Conservation (phyloP, 257 asterid species). For the Buddleja alternifolia region DNA sequence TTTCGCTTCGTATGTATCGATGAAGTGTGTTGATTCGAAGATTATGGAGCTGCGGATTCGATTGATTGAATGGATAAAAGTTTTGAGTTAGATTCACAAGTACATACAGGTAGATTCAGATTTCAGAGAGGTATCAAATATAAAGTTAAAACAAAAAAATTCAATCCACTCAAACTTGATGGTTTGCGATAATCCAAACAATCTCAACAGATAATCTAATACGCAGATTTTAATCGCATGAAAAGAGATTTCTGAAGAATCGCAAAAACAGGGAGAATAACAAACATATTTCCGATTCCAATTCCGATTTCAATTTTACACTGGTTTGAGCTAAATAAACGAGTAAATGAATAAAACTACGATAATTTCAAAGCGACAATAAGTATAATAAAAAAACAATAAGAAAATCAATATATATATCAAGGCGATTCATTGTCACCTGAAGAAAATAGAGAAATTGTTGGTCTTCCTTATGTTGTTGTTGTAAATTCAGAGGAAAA, state of each 20-base stretch:
- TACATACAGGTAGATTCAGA: constrained; percentile 34
- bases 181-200: background rate
- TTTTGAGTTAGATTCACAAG: constrained; percentile 33
- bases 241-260: constrained; percentile 1
- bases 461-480: background rate
- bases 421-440: constrained; percentile 23
- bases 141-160: constrained; percentile 20
- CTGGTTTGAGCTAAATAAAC: background rate
- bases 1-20: background rate
- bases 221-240: background rate
- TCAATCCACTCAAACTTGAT: background rate
- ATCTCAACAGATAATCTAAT: constrained; percentile 1
- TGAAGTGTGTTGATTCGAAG: constrained; percentile 5
- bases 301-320: background rate
- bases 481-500: constrained; percentile 5
- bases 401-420: background rate
- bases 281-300: background rate
- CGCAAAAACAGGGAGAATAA: background rate
- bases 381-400: background rate
- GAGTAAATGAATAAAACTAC: background rate
- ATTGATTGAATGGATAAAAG: constrained; percentile 18
- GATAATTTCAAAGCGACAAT: background rate
- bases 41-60: constrained; percentile 40
- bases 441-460: constrained; percentile 11
- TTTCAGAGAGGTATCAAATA: constrained; percentile 19